Conservation (phyloP, 2,329 filamentous ascomycete genomes). For the Microcyclospora tardicrescens region DNA sequence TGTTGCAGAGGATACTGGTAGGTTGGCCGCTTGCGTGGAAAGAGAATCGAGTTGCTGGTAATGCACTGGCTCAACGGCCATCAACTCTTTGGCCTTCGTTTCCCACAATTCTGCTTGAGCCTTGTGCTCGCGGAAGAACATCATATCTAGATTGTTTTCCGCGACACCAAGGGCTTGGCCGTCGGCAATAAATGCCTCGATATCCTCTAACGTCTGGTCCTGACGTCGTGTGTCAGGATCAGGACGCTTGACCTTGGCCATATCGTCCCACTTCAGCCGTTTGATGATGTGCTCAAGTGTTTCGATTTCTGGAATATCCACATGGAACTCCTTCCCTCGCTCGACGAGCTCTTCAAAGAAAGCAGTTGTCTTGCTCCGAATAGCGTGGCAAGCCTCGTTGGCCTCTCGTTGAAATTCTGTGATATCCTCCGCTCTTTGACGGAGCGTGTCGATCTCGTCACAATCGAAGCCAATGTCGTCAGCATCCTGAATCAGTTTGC, state of each 20-base stretch:
- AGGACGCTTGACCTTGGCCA: constrained; percentile 46
- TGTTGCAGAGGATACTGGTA: constrained; percentile 75
- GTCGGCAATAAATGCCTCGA: constrained; percentile 63
- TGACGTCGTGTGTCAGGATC: constrained; percentile 24
- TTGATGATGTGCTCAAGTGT: constrained; percentile 66
- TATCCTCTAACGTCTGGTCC: constrained; percentile 63
- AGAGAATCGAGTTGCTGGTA: constrained; percentile 90
- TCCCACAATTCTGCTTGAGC: constrained; percentile 78
- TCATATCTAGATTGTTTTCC: constrained; percentile 65
- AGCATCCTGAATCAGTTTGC: constrained; percentile 69
- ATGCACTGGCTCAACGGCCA: constrained; percentile 81
- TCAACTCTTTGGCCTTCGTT: constrained; percentile 79
- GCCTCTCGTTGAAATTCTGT: constrained; percentile 72
- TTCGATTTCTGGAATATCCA: constrained; percentile 82
- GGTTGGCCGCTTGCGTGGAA: constrained; percentile 63
- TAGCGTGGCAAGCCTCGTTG: constrained; percentile 54
- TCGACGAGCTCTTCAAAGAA: constrained; percentile 88
- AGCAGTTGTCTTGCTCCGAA: constrained; percentile 49
- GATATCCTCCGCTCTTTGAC: constrained; percentile 75
- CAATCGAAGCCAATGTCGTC: constrained; percentile 86
- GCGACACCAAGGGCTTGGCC: constrained; percentile 67
- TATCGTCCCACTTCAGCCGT: constrained; percentile 78
- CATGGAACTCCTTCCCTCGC: constrained; percentile 74
- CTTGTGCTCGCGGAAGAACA: constrained; percentile 62
- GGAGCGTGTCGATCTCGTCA: constrained; percentile 73